These are phyloP conservation scores for Paramecium octaurelia DNA, from an alignment of 73 alveolate species.

Conservation along the genomic window DNA sequence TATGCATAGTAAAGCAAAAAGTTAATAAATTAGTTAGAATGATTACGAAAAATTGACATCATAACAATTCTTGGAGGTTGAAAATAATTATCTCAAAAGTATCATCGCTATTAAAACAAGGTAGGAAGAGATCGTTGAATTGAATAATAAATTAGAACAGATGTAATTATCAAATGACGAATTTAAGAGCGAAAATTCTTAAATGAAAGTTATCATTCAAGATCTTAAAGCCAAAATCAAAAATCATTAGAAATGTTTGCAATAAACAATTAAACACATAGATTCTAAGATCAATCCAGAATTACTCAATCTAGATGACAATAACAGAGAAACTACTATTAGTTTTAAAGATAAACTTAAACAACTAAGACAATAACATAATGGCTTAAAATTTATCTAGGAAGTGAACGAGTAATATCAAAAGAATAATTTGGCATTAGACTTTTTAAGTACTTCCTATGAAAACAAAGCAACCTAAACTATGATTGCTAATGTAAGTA, in stretches of 20 bases:
- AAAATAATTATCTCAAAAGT: not conserved
- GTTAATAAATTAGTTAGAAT: conserved; percentile 18
- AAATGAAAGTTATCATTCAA: not conserved
- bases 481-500: not conserved
- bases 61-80: not conserved
- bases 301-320: not conserved
- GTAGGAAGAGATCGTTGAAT: not conserved
- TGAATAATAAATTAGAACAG: not conserved
- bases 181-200: not conserved
- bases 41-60: not conserved
- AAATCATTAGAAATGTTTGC: not conserved
- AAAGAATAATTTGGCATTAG: not conserved
- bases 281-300: conserved; percentile 25
- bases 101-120: not conserved
- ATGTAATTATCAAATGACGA: not conserved
- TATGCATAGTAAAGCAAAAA: conserved; percentile 25
- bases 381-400: not conserved
- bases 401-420: not conserved
- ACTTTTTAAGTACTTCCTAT: not conserved
- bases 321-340: conserved; percentile 8
- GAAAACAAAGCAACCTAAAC: not conserved
- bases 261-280: not conserved
- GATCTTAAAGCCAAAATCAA: not conserved
- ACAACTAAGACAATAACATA: not conserved
- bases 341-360: conserved; percentile 28